Base-by-base conservation (phyloP, 768 basidiomycete species). In the Trametes cubensis region DNA sequence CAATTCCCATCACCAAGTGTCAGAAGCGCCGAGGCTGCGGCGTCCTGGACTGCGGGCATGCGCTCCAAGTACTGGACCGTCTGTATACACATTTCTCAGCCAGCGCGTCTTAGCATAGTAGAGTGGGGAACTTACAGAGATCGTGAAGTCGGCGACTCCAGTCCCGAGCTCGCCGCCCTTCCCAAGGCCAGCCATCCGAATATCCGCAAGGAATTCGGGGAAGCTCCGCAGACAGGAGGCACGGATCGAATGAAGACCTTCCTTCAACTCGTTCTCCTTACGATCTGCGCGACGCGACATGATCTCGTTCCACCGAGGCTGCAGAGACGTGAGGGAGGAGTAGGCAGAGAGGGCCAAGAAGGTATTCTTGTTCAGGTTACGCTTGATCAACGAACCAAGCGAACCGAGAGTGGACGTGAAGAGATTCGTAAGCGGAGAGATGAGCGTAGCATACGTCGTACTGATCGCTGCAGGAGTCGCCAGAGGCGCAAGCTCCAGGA, bases 1-100 rank as follows among this genome's bases (percentile, higher is more conserved):
- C 92, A 94, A 66, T 94, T 94, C 11, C 92, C 92, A 62, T 94
- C 92, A 0, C 92, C 92, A 0, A 94, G 81, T 2, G 85, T 83
- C 42, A 85, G 71, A 40, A 94, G 76, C 0, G 87, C 85, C 1
- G 88, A 78, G 1, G 82, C 82, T 11, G 87, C 89, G 1, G 89
- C 90, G 18, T 77, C 80, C 57, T 85, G 81, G 3, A 93, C 88
- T 52, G 87, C 83, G 0, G 90, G 89, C 3, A 94, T 75, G 55
- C 82, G 79, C 58, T 89, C 83, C 63, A 94, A 71, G 69, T 90
- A 94, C 44, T 81, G 78, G 18, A 88, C 80, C 0, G 87, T 86
- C 88, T 91, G 65, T 25, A 23, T 59, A n/a, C 11, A 65, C 6
- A 6, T 15, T 30, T 6, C 52, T 42, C 14, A 1, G 13, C 55